Percentiles rank a stretch among this genome's conserved stretches.
phyloP scores from a whole-genome alignment of 2,329 filamentous ascomycete species.

The Fusarium sp. region DNA sequence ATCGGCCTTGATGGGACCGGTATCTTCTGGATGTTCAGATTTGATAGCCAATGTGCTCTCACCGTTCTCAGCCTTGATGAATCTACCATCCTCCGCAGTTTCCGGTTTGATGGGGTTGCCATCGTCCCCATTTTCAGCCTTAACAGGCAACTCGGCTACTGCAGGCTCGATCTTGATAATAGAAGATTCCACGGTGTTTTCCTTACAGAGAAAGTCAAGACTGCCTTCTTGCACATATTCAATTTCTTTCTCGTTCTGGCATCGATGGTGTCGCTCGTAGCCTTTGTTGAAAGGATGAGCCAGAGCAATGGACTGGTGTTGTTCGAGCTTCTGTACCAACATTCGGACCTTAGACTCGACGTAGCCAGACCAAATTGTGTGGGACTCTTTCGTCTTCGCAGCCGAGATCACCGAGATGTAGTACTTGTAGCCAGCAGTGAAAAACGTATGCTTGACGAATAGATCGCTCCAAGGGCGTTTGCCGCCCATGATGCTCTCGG shows the following conservation, averaged over 20 bases:
- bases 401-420: conserved; percentile 90
- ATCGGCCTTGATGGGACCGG: conserved; percentile 39
- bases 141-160: conserved; percentile 51
- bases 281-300: conserved; percentile 95
- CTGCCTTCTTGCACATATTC: conserved; percentile 66
- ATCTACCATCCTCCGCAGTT: conserved; percentile 46
- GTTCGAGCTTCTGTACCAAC: conserved; percentile 84
- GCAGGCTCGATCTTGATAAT: conserved; percentile 27
- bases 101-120: conserved; percentile 54
- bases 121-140: conserved; percentile 57
- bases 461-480: conserved; percentile 86
- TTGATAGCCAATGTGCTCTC: conserved; percentile 40
- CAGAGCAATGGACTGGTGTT: conserved; percentile 80
- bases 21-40: conserved; percentile 46
- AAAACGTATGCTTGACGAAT: conserved; percentile 92
- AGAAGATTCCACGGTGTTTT: conserved; percentile 54
- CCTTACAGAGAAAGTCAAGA: conserved; percentile 58
- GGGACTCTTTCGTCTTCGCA: conserved; percentile 83
- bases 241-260: conserved; percentile 64
- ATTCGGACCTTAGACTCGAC: conserved; percentile 94
- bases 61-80: conserved; percentile 22
- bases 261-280: conserved; percentile 84
- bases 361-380: conserved; percentile 88
- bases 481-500: conserved; percentile 81
- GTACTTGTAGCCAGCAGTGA: conserved; percentile 93